Conservation (phyloP, 331 rosid genomes). For the Acacia concinna region DNA sequence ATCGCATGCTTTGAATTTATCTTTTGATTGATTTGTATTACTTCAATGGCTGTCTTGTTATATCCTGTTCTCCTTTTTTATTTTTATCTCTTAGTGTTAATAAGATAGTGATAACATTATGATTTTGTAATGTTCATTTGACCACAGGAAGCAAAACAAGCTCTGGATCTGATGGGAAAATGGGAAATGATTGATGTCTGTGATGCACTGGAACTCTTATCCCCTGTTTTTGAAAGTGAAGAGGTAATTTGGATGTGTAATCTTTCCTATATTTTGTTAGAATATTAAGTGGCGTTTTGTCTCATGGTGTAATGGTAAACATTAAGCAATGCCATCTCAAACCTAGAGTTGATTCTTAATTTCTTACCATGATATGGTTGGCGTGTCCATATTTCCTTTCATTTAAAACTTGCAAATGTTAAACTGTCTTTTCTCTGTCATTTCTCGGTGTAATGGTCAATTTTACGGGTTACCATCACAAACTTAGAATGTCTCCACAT, state of each 20-base stretch:
- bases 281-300: not conserved
- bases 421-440: not conserved
- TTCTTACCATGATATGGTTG: not conserved
- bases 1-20: not conserved
- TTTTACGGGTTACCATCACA: not conserved
- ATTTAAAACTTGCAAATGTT: not conserved
- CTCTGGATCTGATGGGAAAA: constrained; percentile 83
- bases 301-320: not conserved
- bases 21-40: not conserved
- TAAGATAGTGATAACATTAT: constrained; percentile 13
- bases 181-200: constrained; percentile 97
- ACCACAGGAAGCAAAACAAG: constrained; percentile 97
- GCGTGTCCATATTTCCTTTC: not conserved
- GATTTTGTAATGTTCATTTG: constrained; percentile 28
- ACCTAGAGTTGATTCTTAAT: not conserved
- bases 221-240: constrained; percentile 98
- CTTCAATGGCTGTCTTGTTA: constrained; percentile 1
- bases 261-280: not conserved
- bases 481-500: not conserved
- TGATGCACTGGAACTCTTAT: constrained; percentile 91
- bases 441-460: not conserved
- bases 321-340: not conserved
- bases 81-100: constrained; percentile 13
- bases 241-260: constrained; percentile 58
- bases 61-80: not conserved